These are phyloP conservation scores for Diaporthe ilicicola DNA, from an alignment of 2,329 filamentous ascomycete genomes.

Conservation along the genomic window DNA sequence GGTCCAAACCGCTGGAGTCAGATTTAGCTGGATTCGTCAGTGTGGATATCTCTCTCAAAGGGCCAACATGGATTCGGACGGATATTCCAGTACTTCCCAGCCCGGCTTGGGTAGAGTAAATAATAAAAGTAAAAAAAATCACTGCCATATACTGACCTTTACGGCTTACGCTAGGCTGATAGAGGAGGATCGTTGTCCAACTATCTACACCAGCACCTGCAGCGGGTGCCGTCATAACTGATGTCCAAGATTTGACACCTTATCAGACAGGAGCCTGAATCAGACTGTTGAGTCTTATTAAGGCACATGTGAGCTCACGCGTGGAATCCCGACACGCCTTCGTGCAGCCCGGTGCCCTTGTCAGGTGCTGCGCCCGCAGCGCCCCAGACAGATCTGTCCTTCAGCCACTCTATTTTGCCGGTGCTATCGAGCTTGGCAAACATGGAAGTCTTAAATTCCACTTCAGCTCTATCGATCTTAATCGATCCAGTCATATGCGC, in stretches of 20 bases:
- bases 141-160: neutral
- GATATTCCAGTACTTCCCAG: too few relatives aligned
- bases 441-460: slow-evolving; percentile 42
- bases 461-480: slow-evolving; percentile 39
- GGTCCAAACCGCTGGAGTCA: neutral
- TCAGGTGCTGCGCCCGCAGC: neutral
- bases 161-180: too few relatives aligned
- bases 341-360: neutral
- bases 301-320: too few relatives aligned
- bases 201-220: too few relatives aligned
- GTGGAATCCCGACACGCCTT: too few relatives aligned
- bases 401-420: slow-evolving; percentile 41
- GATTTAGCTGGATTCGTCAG: too few relatives aligned
- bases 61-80: neutral
- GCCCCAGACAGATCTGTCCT: slow-evolving; percentile 41
- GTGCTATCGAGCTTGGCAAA: slow-evolving; percentile 41
- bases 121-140: neutral
- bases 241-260: too few relatives aligned
- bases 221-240: too few relatives aligned
- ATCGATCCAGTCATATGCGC: slow-evolving; percentile 43
- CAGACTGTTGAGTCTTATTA: too few relatives aligned
- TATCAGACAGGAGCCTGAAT: too few relatives aligned
- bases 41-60: neutral
- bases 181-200: too few relatives aligned
- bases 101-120: neutral